phyloP scores from a whole-genome alignment of 495 filamentous ascomycete genomes.

The Hypoxylon fuscum region DNA sequence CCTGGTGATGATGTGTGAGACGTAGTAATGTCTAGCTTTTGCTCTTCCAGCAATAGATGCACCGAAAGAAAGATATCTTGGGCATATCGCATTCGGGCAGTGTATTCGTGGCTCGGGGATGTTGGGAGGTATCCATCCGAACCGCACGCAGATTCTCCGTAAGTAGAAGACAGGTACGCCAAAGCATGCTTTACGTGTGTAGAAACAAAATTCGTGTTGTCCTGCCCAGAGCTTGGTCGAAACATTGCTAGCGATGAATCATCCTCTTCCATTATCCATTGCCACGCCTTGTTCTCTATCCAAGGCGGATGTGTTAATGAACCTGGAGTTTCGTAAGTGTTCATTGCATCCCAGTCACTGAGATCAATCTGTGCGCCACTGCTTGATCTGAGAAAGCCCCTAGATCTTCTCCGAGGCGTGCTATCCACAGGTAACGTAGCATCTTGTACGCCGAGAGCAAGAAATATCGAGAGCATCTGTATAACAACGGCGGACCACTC shows the following conservation, averaged over 20 bases:
- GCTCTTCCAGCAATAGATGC: conserved; percentile 87
- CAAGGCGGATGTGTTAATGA: conserved; percentile 68
- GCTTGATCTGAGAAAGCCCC: conserved; percentile 42
- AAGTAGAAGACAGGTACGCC: conserved; percentile 63
- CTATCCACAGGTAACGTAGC: conserved; percentile 22
- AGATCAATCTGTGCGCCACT: conserved; percentile 45
- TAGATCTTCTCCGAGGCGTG: conserved; percentile 35
- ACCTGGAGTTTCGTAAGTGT: conserved; percentile 49
- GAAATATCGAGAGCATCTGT: conserved; percentile 66
- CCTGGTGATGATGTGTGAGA: conserved; percentile 62
- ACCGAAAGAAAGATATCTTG: conserved; percentile 77
- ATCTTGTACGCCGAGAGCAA: conserved; percentile 48
- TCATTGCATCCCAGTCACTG: conserved; percentile 52
- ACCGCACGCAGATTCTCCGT: conserved; percentile 61
- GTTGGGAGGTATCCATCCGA: conserved; percentile 70
- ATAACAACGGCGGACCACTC: conserved; percentile 86
- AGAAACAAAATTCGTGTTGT: conserved; percentile 54
- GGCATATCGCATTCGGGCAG: conserved; percentile 66
- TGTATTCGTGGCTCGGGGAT: conserved; percentile 59
- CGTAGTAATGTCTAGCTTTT: conserved; percentile 78
- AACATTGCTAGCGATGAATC: conserved; percentile 40
- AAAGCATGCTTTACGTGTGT: conserved; percentile 43
- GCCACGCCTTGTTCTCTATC: conserved; percentile 74
- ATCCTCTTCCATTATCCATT: conserved; percentile 73
- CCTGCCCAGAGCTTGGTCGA: conserved; percentile 22